These are phyloP conservation scores for Rhododendron mucronatum DNA, from an alignment of 148 eudicot species.

Conservation along the genomic window DNA sequence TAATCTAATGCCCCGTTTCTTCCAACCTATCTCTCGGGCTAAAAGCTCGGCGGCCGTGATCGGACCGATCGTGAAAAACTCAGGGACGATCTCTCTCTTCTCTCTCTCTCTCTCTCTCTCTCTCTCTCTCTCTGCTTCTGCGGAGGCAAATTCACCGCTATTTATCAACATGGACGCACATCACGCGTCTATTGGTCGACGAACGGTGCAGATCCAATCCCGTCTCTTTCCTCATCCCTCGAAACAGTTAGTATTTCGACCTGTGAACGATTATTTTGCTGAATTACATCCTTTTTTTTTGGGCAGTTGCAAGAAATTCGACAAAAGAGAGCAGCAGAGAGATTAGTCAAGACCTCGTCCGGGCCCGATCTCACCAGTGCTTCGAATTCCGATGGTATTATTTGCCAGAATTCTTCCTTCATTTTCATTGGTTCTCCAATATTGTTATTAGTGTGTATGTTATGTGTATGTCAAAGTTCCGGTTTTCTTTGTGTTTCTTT, in stretches of 20 bases:
- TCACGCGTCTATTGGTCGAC: constrained; percentile 25
- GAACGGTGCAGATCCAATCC: constrained; percentile 42
- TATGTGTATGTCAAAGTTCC: background rate
- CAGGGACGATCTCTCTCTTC: background rate
- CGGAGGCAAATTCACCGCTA: background rate
- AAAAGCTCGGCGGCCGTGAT: background rate
- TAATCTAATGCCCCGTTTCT: background rate
- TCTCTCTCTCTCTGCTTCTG: background rate
- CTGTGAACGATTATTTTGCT: background rate
- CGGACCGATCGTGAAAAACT: background rate
- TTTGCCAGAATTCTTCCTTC: background rate
- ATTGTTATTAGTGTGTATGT: background rate
- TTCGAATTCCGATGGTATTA: constrained; percentile 43
- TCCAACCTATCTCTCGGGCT: background rate
- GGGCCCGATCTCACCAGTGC: constrained; percentile 70
- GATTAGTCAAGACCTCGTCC: constrained; percentile 69
- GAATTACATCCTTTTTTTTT: background rate
- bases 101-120: background rate
- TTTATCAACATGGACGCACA: constrained; percentile 10
- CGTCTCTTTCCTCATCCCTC: background rate
- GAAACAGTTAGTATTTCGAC: background rate
- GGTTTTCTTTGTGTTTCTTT: background rate
- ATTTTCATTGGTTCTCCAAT: background rate
- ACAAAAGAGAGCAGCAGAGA: constrained; percentile 87
- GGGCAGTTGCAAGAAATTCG: constrained; percentile 77